phyloP scores from a whole-genome alignment of 306 rosid genomes.

The Acacia crassicarpa region DNA sequence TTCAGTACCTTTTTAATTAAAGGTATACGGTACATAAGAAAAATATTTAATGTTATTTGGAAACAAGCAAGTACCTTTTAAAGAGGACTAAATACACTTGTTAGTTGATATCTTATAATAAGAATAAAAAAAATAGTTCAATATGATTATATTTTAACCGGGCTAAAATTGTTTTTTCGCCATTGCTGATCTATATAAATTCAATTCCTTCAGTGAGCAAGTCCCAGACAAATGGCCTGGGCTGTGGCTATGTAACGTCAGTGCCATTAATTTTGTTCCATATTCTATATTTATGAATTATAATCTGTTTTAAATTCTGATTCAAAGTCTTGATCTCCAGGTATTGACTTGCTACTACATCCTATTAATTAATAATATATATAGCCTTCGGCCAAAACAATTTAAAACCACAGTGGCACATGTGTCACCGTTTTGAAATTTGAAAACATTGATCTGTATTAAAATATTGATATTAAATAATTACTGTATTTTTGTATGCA shows the following conservation, averaged over 20 bases:
- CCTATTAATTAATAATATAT: not conserved
- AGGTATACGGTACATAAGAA: no score
- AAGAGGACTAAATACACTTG: no score
- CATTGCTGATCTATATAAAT: not conserved
- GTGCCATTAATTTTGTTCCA: not conserved
- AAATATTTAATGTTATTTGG: no score
- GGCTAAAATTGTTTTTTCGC: no score
- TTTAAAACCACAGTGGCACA: conserved; percentile 23
- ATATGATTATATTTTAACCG: no score
- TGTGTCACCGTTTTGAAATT: not conserved
- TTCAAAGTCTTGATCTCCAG: conserved; percentile 45
- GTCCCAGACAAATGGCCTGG: conserved; percentile 19
- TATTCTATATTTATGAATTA: not conserved
- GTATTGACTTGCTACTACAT: conserved; percentile 26
- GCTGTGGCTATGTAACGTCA: not conserved
- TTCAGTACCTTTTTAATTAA: no score
- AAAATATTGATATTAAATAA: not conserved
- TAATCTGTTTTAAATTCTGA: conserved; percentile 12
- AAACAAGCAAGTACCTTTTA: no score
- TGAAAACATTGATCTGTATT: not conserved
- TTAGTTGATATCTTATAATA: no score
- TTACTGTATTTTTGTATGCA: not conserved
- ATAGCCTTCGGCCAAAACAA: no score
- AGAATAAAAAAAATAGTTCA: no score
- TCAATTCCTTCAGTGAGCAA: not conserved